phyloP scores from a whole-genome alignment of 352 stramenopile species.

The Phytophthora pistaciae region DNA sequence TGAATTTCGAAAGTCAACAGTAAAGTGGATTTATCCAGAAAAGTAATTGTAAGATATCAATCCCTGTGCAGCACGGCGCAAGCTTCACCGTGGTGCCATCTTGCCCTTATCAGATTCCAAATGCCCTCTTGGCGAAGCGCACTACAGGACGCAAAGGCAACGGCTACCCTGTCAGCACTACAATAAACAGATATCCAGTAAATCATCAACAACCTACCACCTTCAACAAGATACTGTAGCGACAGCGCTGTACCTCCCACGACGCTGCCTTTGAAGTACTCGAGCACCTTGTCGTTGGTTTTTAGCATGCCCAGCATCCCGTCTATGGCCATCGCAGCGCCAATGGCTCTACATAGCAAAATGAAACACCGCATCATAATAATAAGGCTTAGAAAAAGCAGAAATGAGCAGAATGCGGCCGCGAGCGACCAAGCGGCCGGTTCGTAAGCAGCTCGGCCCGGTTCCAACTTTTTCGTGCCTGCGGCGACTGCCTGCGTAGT shows the following conservation, averaged over 20 bases:
- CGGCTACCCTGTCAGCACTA: conserved; percentile 52
- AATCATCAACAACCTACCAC: too few relatives aligned
- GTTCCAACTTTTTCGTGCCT: conserved; percentile 22
- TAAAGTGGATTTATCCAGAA: too few relatives aligned
- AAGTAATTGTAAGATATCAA: too few relatives aligned
- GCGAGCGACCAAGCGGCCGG: conserved; percentile 13
- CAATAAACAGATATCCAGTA: neutral
- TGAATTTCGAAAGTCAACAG: too few relatives aligned
- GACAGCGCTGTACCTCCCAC: conserved; percentile 45
- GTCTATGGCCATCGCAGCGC: conserved; percentile 57
- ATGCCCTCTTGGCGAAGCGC: too few relatives aligned
- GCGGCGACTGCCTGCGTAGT: conserved; percentile 11
- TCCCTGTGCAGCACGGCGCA: too few relatives aligned
- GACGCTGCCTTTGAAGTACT: conserved; percentile 75
- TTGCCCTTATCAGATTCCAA: too few relatives aligned
- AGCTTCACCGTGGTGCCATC: too few relatives aligned
- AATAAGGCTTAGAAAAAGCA: too few relatives aligned
- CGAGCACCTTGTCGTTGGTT: conserved; percentile 46
- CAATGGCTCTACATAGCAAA: conserved; percentile 45
- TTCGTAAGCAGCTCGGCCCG: conserved; percentile 10
- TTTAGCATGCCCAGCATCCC: conserved; percentile 60
- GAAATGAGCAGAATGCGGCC: conserved; percentile 29
- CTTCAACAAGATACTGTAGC: too few relatives aligned
- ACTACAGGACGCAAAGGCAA: conserved; percentile 32
- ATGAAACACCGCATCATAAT: too few relatives aligned